Percentiles rank a stretch among this genome's conserved stretches.
These are phyloP conservation scores for Sapria himalayana DNA, from an alignment of 345 rosid species.

Conservation along the genomic window DNA sequence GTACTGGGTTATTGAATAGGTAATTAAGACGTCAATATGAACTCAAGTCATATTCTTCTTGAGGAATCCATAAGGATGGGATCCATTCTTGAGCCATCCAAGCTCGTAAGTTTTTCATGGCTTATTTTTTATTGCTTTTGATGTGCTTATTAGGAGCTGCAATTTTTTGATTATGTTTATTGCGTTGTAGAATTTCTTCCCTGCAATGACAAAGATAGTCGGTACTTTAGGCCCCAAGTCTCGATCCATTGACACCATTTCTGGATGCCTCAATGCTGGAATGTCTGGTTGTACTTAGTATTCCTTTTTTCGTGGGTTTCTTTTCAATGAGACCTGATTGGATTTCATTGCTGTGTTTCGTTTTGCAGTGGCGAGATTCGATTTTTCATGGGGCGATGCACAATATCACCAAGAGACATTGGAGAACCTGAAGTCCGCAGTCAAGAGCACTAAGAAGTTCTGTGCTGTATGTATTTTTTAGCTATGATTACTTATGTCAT, in stretches of 20 bases:
- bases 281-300: conserved; percentile 45
- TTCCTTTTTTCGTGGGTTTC: neutral
- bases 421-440: conserved; percentile 57
- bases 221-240: conserved; percentile 85
- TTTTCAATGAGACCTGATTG: neutral
- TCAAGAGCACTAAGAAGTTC: conserved; percentile 66
- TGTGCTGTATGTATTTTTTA: conserved; percentile 53
- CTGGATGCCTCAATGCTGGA: conserved; percentile 72
- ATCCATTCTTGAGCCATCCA: no score
- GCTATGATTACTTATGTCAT: no score
- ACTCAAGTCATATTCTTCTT: no score
- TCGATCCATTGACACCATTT: conserved; percentile 50
- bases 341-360: neutral
- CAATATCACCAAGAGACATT: conserved; percentile 75
- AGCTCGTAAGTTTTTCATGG: no score
- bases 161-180: no score
- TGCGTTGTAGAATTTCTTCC: conserved; percentile 78
- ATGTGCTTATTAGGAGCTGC: no score
- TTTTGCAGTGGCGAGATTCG: conserved; percentile 69
- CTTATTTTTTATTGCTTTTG: no score
- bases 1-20: no score
- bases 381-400: conserved; percentile 71
- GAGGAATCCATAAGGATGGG: no score
- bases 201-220: conserved; percentile 90
- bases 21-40: no score